These are phyloP conservation scores for Aspergillus piperis DNA, from an alignment of 2,329 filamentous ascomycete species.

Conservation along the genomic window DNA sequence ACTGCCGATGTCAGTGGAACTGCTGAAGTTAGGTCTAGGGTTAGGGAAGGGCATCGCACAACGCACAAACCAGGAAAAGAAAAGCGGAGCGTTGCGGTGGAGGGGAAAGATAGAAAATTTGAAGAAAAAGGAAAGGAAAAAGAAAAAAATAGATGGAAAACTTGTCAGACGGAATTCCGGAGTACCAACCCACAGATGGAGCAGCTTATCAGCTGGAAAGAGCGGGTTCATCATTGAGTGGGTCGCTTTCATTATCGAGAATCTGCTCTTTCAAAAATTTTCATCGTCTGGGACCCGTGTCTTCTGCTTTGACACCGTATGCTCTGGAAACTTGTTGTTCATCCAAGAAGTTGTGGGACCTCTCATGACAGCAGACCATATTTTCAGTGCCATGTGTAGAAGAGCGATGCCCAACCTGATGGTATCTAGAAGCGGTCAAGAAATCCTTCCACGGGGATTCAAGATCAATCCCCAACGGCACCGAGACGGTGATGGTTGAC, in stretches of 20 bases:
- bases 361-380: slow-evolving; percentile 3
- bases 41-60: not conserved
- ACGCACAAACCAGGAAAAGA: not conserved
- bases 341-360: not conserved
- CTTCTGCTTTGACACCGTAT: not conserved
- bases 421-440: slow-evolving; percentile 15
- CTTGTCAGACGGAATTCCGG: not conserved
- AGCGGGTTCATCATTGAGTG: not conserved
- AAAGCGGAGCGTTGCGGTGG: not conserved
- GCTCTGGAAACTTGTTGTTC: too few relatives aligned
- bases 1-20: not conserved
- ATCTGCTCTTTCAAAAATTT: not conserved
- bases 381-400: slow-evolving; percentile 15
- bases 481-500: not conserved
- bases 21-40: not conserved
- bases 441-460: not conserved
- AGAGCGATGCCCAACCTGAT: not conserved
- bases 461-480: not conserved
- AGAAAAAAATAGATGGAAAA: not conserved
- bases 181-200: not conserved
- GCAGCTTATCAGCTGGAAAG: not conserved
- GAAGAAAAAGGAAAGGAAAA: too few relatives aligned
- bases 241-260: not conserved
- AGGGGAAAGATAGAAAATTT: too few relatives aligned
- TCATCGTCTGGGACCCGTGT: not conserved